Evolutionary conservation across 768 basidiomycete genomes (phyloP).

Genomic region (Russula olivacea): DNA sequence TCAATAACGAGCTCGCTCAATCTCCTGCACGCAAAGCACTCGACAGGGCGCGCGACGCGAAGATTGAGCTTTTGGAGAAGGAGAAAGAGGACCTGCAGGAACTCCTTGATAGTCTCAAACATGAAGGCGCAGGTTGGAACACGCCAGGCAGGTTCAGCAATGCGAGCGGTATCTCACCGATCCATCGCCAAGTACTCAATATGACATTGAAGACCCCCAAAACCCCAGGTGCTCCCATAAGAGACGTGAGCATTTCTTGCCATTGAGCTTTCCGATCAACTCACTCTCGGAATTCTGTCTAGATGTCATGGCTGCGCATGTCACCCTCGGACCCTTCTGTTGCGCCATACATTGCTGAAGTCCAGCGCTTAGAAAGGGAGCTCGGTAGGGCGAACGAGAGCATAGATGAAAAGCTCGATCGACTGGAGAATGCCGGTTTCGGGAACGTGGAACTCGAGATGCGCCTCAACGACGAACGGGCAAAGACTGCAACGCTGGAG

Average conservation of each 20-base stretch:
- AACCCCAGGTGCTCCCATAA: constrained; percentile 73
- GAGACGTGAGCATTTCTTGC: constrained; percentile 50
- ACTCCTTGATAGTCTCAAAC: constrained; percentile 54
- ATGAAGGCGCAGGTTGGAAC: constrained; percentile 44
- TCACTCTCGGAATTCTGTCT: constrained; percentile 18
- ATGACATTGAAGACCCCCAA: constrained; percentile 64
- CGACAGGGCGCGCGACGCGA: constrained; percentile 67
- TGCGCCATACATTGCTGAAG: constrained; percentile 64
- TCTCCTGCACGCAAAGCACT: constrained; percentile 74
- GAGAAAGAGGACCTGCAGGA: constrained; percentile 74
- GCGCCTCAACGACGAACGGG: constrained; percentile 66
- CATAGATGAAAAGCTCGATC: constrained; percentile 84
- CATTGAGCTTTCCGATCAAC: constrained; percentile 4
- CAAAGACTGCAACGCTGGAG: constrained; percentile 50
- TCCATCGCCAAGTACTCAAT: constrained; percentile 64
- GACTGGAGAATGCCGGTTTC: constrained; percentile 73
- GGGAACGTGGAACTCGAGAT: constrained; percentile 65
- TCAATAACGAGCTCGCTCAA: constrained; percentile 60
- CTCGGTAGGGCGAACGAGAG: constrained; percentile 76
- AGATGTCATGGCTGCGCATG: constrained; percentile 72
- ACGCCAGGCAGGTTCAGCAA: constrained; percentile 55
- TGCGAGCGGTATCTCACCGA: constrained; percentile 62
- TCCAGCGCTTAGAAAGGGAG: constrained; percentile 65
- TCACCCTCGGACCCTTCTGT: constrained; percentile 51
- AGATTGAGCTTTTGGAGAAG: constrained; percentile 68